Evolutionary conservation across 1,284 basidiomycete species (phyloP).

Genomic region (Pseudozyma sp.): DNA sequence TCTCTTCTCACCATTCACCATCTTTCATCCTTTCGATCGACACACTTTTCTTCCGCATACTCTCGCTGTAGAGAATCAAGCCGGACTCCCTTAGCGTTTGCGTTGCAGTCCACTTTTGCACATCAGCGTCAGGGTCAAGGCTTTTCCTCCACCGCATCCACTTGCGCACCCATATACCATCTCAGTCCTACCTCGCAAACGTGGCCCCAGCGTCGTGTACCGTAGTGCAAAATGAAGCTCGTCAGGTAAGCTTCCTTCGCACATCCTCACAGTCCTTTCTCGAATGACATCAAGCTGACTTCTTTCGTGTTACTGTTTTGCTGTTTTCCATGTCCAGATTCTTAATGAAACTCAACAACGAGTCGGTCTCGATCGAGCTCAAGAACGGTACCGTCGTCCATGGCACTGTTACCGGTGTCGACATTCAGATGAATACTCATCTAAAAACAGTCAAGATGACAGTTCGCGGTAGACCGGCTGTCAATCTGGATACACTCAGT

Average conservation of each 20-base stretch:
- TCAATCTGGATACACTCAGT: conserved; percentile 72
- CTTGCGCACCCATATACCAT: background rate
- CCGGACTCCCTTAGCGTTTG: conserved; percentile 44
- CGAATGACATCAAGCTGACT: too few relatives aligned
- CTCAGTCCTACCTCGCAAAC: background rate
- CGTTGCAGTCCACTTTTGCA: background rate
- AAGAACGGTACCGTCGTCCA: conserved; percentile 97
- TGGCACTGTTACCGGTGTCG: conserved; percentile 87
- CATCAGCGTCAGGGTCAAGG: conserved; percentile 46
- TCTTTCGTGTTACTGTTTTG: background rate
- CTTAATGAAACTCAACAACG: conserved; percentile 99
- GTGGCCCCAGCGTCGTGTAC: background rate
- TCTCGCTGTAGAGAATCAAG: background rate
- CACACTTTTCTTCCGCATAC: background rate
- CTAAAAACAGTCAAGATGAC: conserved; percentile 98
- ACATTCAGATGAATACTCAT: conserved; percentile 86
- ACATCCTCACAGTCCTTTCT: background rate
- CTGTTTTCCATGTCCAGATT: conserved; percentile 74
- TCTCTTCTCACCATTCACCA: background rate
- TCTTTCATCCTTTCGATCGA: background rate
- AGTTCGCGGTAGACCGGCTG: conserved; percentile 83
- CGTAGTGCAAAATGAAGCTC: conserved; percentile 64
- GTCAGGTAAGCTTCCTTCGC: conserved; percentile 54
- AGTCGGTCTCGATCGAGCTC: conserved; percentile 97
- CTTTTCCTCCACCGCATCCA: conserved; percentile 7